Percentiles rank a stretch among this genome's conserved stretches.
Conservation (phyloP, 352 stramenopile species). For the Phytophthora syringae region DNA sequence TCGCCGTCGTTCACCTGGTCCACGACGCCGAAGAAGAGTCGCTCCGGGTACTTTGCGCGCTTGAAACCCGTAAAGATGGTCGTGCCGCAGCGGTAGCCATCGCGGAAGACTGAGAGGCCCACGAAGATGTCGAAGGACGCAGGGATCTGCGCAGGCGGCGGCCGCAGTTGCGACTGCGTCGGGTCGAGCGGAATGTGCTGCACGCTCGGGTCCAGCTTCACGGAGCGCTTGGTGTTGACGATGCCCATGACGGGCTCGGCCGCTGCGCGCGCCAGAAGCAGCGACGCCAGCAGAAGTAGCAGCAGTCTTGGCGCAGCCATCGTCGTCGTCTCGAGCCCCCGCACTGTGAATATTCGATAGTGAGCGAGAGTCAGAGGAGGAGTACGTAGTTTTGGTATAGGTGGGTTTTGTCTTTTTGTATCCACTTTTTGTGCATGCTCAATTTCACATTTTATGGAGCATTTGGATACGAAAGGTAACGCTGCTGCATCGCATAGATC, state of each 20-base stretch:
- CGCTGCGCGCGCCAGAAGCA: constrained; percentile 17
- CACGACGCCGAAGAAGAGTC: constrained; percentile 82
- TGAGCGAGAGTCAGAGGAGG: constrained; percentile 36
- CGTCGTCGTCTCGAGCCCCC: constrained; percentile 21
- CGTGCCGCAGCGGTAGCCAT: constrained; percentile 81
- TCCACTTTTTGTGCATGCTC: constrained; percentile 2
- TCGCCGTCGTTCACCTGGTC: constrained; percentile 84
- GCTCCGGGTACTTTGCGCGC: constrained; percentile 70
- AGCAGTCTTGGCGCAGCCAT: constrained; percentile 6
- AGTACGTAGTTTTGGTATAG: too few relatives aligned
- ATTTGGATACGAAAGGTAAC: too few relatives aligned
- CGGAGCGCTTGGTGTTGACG: constrained; percentile 61
- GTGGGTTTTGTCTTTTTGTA: too few relatives aligned
- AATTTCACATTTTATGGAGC: background rate
- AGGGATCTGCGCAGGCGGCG: constrained; percentile 61
- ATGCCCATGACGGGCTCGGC: constrained; percentile 56
- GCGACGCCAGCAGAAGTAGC: constrained; percentile 12
- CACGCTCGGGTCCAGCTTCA: constrained; percentile 70
- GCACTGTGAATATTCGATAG: constrained; percentile 29
- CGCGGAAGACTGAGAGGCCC: constrained; percentile 83
- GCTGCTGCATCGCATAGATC: background rate
- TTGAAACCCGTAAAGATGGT: constrained; percentile 84
- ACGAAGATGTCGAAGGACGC: constrained; percentile 71
- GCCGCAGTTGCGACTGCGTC: constrained; percentile 46
- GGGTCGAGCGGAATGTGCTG: constrained; percentile 73